Evolutionary conservation across 2,329 filamentous ascomycete genomes (phyloP).

Genomic region (Ophiostoma pallidulum): DNA sequence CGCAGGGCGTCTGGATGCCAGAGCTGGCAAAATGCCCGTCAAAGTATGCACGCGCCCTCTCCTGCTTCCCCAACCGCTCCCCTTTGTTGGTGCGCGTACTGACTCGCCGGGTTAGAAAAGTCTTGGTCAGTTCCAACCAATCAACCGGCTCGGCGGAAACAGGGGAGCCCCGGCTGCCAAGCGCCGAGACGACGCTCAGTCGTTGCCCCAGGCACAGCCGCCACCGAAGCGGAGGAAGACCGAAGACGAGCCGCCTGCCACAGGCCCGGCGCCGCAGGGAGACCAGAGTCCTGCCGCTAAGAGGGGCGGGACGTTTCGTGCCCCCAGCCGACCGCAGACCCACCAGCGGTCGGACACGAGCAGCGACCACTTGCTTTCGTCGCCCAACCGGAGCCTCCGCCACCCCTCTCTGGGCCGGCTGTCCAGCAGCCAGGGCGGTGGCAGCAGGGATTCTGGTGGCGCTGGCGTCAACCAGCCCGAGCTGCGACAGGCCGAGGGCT

Average conservation of each 20-base stretch:
- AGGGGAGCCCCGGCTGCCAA: background rate
- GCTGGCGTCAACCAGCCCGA: background rate
- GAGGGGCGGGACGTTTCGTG: background rate
- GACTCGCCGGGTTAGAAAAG: background rate
- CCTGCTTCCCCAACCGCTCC: background rate
- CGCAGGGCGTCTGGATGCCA: background rate
- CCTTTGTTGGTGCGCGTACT: background rate
- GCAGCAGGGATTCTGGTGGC: background rate
- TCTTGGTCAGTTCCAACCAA: slow-evolving; percentile 1
- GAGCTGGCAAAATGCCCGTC: slow-evolving; percentile 3
- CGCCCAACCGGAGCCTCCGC: background rate
- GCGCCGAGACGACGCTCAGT: background rate
- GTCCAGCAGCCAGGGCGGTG: background rate
- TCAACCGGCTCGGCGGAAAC: background rate
- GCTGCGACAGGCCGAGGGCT: background rate
- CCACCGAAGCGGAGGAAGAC: slow-evolving; percentile 7
- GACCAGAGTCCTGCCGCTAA: no score
- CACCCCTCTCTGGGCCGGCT: background rate
- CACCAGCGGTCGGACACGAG: background rate
- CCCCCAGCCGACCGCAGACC: background rate
- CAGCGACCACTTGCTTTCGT: background rate
- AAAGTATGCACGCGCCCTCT: no score
- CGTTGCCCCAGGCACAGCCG: background rate
- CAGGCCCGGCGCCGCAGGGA: no score
- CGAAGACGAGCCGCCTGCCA: background rate